Base-by-base conservation (phyloP, 495 filamentous ascomycete species). In the Immersiella caudata region DNA sequence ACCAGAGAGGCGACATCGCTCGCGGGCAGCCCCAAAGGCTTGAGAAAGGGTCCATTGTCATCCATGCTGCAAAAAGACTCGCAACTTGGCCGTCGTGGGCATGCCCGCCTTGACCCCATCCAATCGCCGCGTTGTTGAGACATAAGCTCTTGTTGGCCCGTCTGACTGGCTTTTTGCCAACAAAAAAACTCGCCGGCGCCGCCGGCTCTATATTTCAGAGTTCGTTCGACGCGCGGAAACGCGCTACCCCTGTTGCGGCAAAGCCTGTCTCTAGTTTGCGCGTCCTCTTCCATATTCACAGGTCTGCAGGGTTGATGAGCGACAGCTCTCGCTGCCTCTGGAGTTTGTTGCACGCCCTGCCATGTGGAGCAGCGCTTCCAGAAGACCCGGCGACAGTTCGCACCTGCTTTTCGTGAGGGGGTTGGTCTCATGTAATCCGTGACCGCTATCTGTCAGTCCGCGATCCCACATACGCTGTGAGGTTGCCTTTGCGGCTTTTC, bases 391-490 rank as follows among this genome's bases (percentile, higher is more conserved):
- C 29, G 8, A 4, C 29, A 8, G 18, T 54, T 54, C 51, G 51
- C 51, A 20, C 51, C 20, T 20, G 51, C 20, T 54, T 21, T 54
- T 54, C 11, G 22, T 6, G 54, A 57, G 21, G 54, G 54, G 11
- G 54, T 9, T 57, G 54, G 20, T 26, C 54, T 26, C 18, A 57
- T 57, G 54, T 57, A 57, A 26, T 57, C 18, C 51, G 51, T 54
- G 51, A 54, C 51, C 51, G 6, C 20, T 24, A 55, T 9, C 26
- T 21, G 20, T 57, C 12, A 24, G 40, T 46, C 40, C 16, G 11
- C 16, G 40, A 46, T 46, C 40, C 40, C 40, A 46, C 40, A 14
- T 6, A 6, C 9, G 2, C 40, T 14, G 2, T 18, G 40, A 46
- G 40, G 40, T 46, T 46, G 40, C 40, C 40, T 46, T 14, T 46